Evolutionary conservation across 2,329 filamentous ascomycete genomes (phyloP).

Genomic region (Stachybotrys echinatus): DNA sequence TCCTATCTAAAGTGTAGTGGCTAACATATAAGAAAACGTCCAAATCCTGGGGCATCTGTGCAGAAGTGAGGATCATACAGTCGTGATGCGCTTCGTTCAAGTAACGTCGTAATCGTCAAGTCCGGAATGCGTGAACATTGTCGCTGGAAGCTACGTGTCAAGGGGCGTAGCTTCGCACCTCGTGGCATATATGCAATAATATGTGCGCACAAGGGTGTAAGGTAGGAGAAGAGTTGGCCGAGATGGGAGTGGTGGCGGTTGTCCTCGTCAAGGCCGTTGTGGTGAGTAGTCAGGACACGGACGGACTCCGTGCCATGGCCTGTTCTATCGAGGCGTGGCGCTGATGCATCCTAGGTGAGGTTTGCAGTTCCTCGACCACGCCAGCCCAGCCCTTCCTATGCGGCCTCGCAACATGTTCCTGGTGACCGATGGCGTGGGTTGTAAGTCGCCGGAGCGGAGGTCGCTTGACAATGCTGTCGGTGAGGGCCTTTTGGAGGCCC

Average conservation of each 20-base stretch:
- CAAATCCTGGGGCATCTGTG: conserved; percentile 2
- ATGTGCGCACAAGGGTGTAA: too few relatives aligned
- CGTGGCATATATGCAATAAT: too few relatives aligned
- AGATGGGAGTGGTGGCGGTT: too few relatives aligned
- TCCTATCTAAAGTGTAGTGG: conserved; percentile 31
- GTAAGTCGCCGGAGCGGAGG: conserved; percentile 48
- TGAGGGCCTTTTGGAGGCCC: conserved; percentile 33
- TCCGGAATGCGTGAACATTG: neutral
- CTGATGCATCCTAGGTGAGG: conserved; percentile 54
- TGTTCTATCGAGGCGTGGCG: conserved; percentile 58
- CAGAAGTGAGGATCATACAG: conserved; percentile 11
- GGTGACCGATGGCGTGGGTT: conserved; percentile 48
- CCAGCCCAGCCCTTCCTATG: conserved; percentile 56
- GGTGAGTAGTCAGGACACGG: neutral
- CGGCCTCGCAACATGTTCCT: conserved; percentile 38
- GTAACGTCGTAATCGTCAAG: neutral
- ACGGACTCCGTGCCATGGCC: conserved; percentile 36
- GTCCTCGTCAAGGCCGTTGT: too few relatives aligned
- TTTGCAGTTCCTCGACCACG: conserved; percentile 58
- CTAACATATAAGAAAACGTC: conserved; percentile 13
- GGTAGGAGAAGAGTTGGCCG: too few relatives aligned
- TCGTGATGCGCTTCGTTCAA: neutral
- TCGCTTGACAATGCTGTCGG: conserved; percentile 37
- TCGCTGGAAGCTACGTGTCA: neutral
- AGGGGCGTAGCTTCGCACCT: neutral